Evolutionary conservation across 108 stramenopile species (phyloP).

Genomic region (Nitzschia inconspicua): DNA sequence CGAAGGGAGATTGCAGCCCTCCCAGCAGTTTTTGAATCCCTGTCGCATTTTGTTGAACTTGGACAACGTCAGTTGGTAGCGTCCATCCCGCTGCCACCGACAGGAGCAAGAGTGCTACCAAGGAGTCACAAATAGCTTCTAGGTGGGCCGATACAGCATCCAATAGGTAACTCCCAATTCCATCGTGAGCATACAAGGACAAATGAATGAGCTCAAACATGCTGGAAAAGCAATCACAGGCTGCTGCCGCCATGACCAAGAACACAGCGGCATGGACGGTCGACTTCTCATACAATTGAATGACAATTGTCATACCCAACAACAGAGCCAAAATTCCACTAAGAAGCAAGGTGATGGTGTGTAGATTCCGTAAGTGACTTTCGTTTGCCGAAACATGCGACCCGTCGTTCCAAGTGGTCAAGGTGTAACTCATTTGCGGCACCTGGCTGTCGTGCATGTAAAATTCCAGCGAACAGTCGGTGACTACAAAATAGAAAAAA

Average conservation of each 20-base stretch:
- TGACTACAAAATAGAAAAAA: constrained; percentile 73
- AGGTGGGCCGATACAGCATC: constrained; percentile 74
- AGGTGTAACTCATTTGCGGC: constrained; percentile 50
- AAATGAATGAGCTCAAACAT: constrained; percentile 73
- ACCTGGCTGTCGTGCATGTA: constrained; percentile 52
- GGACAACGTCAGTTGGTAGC: constrained; percentile 63
- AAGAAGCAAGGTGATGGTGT: constrained; percentile 47
- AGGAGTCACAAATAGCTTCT: constrained; percentile 77
- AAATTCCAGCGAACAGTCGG: constrained; percentile 73
- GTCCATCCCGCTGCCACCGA: constrained; percentile 84
- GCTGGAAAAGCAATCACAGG: constrained; percentile 46
- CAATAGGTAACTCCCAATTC: constrained; percentile 47
- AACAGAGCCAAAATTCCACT: constrained; percentile 36
- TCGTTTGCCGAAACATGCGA: constrained; percentile 81
- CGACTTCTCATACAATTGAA: constrained; percentile 32
- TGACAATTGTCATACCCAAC: constrained; percentile 31
- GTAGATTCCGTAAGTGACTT: constrained; percentile 46
- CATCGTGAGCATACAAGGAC: constrained; percentile 52
- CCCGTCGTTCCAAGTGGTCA: constrained; percentile 38
- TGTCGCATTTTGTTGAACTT: constrained; percentile 33
- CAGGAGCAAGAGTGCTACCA: constrained; percentile 65
- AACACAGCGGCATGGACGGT: constrained; percentile 72
- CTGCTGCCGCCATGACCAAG: constrained; percentile 60
- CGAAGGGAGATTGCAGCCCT: constrained; percentile 66
- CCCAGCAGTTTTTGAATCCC: constrained; percentile 35